Conservation (phyloP, 306 rosid genomes). For the Quercus aquifolioides region DNA sequence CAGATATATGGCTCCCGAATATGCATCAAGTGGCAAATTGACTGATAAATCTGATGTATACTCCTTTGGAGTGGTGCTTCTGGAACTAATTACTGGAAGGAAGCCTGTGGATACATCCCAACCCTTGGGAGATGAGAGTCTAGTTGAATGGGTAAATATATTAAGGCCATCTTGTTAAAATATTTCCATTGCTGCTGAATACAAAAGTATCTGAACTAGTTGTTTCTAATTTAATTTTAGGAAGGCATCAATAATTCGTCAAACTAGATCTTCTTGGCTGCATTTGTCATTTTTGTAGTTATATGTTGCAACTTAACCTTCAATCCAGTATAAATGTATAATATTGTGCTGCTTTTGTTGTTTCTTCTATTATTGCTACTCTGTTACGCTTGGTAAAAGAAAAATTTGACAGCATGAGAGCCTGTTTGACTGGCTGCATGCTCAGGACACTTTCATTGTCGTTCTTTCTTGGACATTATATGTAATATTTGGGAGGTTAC, state of each 20-base stretch:
- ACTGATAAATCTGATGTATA: constrained; percentile 86
- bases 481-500: background rate
- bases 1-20: constrained; percentile 96
- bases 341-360: background rate
- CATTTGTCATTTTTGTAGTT: background rate
- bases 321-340: background rate
- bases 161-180: constrained; percentile 5
- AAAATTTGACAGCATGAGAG: background rate
- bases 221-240: background rate
- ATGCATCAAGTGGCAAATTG: constrained; percentile 92
- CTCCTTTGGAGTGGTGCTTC: constrained; percentile 88
- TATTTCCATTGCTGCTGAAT: background rate
- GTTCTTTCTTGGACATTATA: background rate
- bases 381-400: background rate
- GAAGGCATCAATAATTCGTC: background rate
- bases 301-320: background rate
- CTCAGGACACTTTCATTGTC: background rate
- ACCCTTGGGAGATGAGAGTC: constrained; percentile 82
- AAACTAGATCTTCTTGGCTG: background rate
- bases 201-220: background rate
- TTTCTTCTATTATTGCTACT: background rate
- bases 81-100: constrained; percentile 90
- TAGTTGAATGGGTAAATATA: constrained; percentile 87
- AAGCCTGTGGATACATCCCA: constrained; percentile 85
- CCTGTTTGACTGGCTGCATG: background rate